Conservation (phyloP, 495 filamentous ascomycete genomes). For the Collariella sp. region DNA sequence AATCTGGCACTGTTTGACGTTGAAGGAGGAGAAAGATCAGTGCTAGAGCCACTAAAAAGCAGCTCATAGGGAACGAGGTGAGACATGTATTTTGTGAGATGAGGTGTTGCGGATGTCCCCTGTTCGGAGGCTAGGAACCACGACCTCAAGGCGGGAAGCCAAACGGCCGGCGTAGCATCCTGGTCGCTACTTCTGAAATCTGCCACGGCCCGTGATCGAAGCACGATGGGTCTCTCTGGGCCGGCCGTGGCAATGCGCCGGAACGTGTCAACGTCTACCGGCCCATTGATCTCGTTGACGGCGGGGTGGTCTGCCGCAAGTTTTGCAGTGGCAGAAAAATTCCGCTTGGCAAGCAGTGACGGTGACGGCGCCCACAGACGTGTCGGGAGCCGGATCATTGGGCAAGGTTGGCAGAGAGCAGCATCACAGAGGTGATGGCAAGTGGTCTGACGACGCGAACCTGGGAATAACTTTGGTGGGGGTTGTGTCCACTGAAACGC, state of each 20-base stretch:
- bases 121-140: background rate
- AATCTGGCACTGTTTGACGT: background rate
- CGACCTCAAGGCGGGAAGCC: constrained; percentile 3
- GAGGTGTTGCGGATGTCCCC: background rate
- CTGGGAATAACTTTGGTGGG: background rate
- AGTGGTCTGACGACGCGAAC: background rate
- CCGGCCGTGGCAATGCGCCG: background rate
- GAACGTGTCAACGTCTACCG: background rate
- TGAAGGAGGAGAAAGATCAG: background rate
- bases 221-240: background rate
- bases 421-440: background rate
- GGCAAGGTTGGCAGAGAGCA: background rate
- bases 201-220: background rate
- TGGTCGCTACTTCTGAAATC: background rate
- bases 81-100: background rate
- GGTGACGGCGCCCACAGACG: background rate
- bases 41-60: background rate
- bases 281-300: background rate
- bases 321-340: background rate
- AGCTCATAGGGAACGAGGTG: constrained; percentile 5
- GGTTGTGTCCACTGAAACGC: too few relatives aligned
- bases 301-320: background rate
- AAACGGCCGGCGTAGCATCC: background rate
- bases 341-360: background rate
- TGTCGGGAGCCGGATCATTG: background rate